phyloP scores from a whole-genome alignment of 345 rosid species.

The Eucalyptus cladocalyx region DNA sequence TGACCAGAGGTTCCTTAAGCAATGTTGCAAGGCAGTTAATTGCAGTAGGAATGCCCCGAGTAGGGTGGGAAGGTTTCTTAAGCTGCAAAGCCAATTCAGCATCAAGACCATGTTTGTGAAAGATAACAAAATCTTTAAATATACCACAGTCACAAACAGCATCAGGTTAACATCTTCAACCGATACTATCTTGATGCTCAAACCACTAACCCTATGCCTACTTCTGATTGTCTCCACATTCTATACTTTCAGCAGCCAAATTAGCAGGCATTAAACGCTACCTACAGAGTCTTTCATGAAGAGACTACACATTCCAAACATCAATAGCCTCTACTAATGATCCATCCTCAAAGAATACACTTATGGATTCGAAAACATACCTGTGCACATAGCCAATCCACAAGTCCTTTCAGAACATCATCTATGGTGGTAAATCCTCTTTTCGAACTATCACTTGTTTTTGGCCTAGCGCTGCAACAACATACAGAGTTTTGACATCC shows the following conservation, averaged over 20 bases:
- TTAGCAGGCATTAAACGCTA: not conserved
- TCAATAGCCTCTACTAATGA: not conserved
- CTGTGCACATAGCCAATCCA: conserved; percentile 97
- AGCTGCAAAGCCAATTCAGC: conserved; percentile 31
- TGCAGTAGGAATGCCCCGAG: conserved; percentile 64
- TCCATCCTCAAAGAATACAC: not conserved
- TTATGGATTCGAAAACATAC: conserved; percentile 9
- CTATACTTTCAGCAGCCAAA: not conserved
- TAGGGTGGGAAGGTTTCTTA: conserved; percentile 88
- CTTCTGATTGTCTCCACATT: not conserved
- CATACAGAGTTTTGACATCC: not conserved
- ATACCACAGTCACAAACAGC: not conserved
- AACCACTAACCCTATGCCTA: not conserved
- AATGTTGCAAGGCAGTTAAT: conserved; percentile 65
- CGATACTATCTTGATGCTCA: not conserved
- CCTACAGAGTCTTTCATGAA: not conserved
- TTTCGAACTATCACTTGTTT: conserved; percentile 45
- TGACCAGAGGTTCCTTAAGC: conserved; percentile 78
- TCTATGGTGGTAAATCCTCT: conserved; percentile 43
- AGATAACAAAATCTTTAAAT: not conserved
- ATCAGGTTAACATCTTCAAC: not conserved
- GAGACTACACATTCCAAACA: not conserved
- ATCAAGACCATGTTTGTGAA: not conserved
- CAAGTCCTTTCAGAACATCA: conserved; percentile 86
- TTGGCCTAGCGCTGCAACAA: conserved; percentile 62